These are phyloP conservation scores for Talaromyces albobiverticillius DNA, from an alignment of 2,329 filamentous ascomycete genomes.

Conservation along the genomic window DNA sequence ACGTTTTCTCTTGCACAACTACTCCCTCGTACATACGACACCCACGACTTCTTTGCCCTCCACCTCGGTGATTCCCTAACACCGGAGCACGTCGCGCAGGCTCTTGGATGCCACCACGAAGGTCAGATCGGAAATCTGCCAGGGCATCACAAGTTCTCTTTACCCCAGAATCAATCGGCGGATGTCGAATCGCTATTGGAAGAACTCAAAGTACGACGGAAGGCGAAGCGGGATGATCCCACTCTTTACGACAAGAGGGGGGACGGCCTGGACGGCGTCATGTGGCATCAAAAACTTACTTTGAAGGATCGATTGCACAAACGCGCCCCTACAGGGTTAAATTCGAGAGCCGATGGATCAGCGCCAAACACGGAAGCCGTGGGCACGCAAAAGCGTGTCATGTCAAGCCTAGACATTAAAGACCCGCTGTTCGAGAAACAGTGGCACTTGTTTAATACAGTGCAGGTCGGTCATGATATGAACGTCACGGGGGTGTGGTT, in stretches of 20 bases:
- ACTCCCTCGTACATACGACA: slow-evolving; percentile 67
- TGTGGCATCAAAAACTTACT: slow-evolving; percentile 76
- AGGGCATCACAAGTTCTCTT: slow-evolving; percentile 81
- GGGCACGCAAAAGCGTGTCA: slow-evolving; percentile 59
- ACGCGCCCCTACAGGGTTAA: slow-evolving; percentile 35
- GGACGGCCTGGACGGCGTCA: slow-evolving; percentile 68
- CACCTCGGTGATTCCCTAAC: slow-evolving; percentile 67
- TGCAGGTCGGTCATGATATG: slow-evolving; percentile 81
- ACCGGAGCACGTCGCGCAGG: slow-evolving; percentile 65
- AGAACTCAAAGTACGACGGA: slow-evolving; percentile 56
- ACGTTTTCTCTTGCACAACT: slow-evolving; percentile 46
- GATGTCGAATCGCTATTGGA: slow-evolving; percentile 51
- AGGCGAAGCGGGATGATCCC: slow-evolving; percentile 54
- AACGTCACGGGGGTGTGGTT: slow-evolving; percentile 95
- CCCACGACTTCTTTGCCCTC: slow-evolving; percentile 89
- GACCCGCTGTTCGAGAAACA: slow-evolving; percentile 93
- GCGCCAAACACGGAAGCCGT: slow-evolving; percentile 40
- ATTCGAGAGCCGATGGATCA: slow-evolving; percentile 25
- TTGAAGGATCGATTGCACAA: slow-evolving; percentile 62
- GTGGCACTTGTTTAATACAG: slow-evolving; percentile 89
- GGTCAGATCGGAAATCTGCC: slow-evolving; percentile 74
- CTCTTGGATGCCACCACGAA: slow-evolving; percentile 75
- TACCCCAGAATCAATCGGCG: slow-evolving; percentile 57
- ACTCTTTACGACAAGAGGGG: slow-evolving; percentile 20
- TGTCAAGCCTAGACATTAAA: slow-evolving; percentile 66